A percentile compares a stretch with the other conserved stretches of the same genome.
These are phyloP conservation scores for Rugonectria rugulosa DNA, from an alignment of 2,329 filamentous ascomycete genomes.

Conservation along the genomic window DNA sequence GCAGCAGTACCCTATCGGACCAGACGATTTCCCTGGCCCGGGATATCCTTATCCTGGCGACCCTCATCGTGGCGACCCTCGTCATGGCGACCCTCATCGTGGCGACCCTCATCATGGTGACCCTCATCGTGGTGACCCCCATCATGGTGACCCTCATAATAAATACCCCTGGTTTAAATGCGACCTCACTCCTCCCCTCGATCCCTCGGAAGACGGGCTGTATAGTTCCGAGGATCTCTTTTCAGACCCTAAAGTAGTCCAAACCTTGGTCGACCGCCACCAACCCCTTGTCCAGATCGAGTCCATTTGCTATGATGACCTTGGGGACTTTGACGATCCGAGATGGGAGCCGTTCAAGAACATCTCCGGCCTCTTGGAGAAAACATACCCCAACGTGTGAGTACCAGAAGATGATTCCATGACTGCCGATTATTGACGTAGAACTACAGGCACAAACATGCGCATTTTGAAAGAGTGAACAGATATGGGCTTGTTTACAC, in stretches of 20 bases:
- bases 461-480: slow-evolving; percentile 61
- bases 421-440: background rate
- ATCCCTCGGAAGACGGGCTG: slow-evolving; percentile 40
- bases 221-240: slow-evolving; percentile 39
- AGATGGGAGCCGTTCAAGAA: slow-evolving; percentile 60
- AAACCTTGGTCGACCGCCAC: slow-evolving; percentile 53
- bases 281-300: slow-evolving; percentile 61
- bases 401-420: slow-evolving; percentile 9
- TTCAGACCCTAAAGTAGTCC: slow-evolving; percentile 37
- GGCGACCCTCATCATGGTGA: too few relatives aligned
- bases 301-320: slow-evolving; percentile 61
- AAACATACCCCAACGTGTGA: slow-evolving; percentile 57
- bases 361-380: slow-evolving; percentile 53
- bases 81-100: too few relatives aligned
- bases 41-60: too few relatives aligned
- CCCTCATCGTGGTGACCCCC: too few relatives aligned
- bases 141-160: too few relatives aligned
- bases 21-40: too few relatives aligned
- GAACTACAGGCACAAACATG: slow-evolving; percentile 46
- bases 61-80: too few relatives aligned
- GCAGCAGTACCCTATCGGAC: too few relatives aligned
- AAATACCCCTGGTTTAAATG: too few relatives aligned
- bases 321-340: slow-evolving; percentile 55
- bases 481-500: slow-evolving; percentile 67
- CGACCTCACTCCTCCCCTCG: slow-evolving; percentile 38